Base-by-base conservation (phyloP, 1,284 basidiomycete species). In the Cryptococcus sp. region DNA sequence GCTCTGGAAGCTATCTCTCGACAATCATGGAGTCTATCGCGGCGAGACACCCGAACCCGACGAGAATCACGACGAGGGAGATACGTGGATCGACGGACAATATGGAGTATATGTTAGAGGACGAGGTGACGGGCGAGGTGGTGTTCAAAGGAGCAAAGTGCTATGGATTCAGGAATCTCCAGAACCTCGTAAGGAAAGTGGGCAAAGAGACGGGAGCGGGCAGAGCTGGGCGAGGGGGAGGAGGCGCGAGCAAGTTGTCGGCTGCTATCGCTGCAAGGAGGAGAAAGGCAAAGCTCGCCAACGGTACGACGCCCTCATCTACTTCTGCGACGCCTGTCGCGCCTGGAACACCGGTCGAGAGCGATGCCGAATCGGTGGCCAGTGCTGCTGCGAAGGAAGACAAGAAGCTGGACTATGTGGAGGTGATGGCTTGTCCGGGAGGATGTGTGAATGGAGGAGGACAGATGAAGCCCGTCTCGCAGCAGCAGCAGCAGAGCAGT, bases 361-460 rank as follows among this genome's bases (percentile, higher is more conserved):
- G 49, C 19, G 54, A 57, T 42, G 62, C 50, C 21, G 63, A 66
- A 11, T 52, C 44, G 18, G 45, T 57, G 3, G 33, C 26, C 16
- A 37, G 48, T 0, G 35, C 31, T 0, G 35, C 31, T 2, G 54
- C 50, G 3, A 53, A 50, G 16, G 76, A 79, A 52, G 80, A 81
- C 45, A 77, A 75, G 60, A 77, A 81, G 28, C 87, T 94, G 69
- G 94, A 98, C 74, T 98, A 94, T 70, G 86, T 98, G 42, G 95
- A 99, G 66, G 92, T 99, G 53, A 98, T 99, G 95, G 95, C 95
- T 21, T 99, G 95, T 75, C 95, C 95, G 0, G 83, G 87, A 0
- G 95, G 95, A 5, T 98, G 95, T 68, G 89, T 97, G 42, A 97
- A 97, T 65, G 94, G 95, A 3, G 94, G 95, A 23, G 95, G 95